Evolutionary conservation across 2,329 filamentous ascomycete species (phyloP).

Genomic region (Talaromyces sp.): DNA sequence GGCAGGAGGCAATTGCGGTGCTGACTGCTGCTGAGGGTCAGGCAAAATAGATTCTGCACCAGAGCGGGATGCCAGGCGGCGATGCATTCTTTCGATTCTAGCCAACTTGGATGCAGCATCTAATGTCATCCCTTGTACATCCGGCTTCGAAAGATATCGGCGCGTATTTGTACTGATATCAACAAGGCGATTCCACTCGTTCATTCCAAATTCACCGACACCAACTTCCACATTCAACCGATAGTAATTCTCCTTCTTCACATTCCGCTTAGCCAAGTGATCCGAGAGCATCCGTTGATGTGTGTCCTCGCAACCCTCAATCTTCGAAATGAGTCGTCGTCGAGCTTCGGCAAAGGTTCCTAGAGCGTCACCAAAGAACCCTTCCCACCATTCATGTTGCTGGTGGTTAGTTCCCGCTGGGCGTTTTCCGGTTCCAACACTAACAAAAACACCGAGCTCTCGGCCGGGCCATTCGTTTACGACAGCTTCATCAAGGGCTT

Average conservation of each 20-base stretch:
- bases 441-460: conserved; percentile 88
- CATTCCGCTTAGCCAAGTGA: conserved; percentile 70
- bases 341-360: conserved; percentile 91
- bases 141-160: conserved; percentile 70
- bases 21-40: background rate
- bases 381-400: conserved; percentile 84
- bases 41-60: conserved; percentile 30
- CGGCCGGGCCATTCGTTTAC: conserved; percentile 93
- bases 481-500: conserved; percentile 82
- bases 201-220: conserved; percentile 97
- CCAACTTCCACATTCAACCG: conserved; percentile 95
- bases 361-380: conserved; percentile 66
- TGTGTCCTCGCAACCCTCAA: conserved; percentile 89
- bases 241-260: conserved; percentile 88
- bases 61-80: conserved; percentile 57
- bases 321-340: conserved; percentile 79
- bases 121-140: conserved; percentile 73
- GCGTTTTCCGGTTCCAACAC: conserved; percentile 88
- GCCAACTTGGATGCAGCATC: conserved; percentile 76
- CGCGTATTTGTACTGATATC: conserved; percentile 93
- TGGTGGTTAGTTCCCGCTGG: conserved; percentile 66
- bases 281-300: conserved; percentile 83
- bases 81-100: conserved; percentile 74
- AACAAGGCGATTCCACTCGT: conserved; percentile 90
- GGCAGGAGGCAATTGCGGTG: conserved; percentile 20